Evolutionary conservation across 164 flowering plant species (phyloP).

Genomic region (Cinnamomum chago): DNA sequence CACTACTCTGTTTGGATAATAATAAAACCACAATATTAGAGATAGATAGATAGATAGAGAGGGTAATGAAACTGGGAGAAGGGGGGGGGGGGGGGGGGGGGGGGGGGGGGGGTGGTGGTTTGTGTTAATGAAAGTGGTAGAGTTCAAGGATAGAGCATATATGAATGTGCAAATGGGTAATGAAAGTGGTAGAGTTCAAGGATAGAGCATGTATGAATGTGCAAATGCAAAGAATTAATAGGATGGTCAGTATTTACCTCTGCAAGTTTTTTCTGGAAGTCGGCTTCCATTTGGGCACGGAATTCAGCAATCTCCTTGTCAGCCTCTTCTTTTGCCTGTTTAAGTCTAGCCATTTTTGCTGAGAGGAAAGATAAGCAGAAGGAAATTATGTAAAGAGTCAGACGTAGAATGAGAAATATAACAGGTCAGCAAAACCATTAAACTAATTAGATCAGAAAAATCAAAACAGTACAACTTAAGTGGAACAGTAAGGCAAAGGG

Average conservation of each 20-base stretch:
- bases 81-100: no score
- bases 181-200: background rate
- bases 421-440: background rate
- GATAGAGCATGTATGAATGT: background rate
- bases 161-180: no score
- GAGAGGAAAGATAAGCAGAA: slow-evolving; percentile 3
- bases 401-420: background rate
- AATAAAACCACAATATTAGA: background rate
- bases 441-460: background rate
- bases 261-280: slow-evolving; percentile 52
- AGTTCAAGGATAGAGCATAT: no score
- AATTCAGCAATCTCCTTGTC: slow-evolving; percentile 56
- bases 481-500: no score
- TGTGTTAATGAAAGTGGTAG: no score
- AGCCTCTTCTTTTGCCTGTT: slow-evolving; percentile 79
- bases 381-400: background rate
- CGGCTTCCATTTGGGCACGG: slow-evolving; percentile 57
- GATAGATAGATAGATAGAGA: background rate
- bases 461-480: no score
- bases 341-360: slow-evolving; percentile 65
- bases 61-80: background rate
- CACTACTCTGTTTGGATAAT: slow-evolving; percentile 63
- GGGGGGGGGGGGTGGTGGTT: no score
- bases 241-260: slow-evolving; percentile 31
- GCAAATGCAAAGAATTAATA: no score